phyloP scores from a whole-genome alignment of 2,329 filamentous ascomycete genomes.

The Talaromyces sp. region DNA sequence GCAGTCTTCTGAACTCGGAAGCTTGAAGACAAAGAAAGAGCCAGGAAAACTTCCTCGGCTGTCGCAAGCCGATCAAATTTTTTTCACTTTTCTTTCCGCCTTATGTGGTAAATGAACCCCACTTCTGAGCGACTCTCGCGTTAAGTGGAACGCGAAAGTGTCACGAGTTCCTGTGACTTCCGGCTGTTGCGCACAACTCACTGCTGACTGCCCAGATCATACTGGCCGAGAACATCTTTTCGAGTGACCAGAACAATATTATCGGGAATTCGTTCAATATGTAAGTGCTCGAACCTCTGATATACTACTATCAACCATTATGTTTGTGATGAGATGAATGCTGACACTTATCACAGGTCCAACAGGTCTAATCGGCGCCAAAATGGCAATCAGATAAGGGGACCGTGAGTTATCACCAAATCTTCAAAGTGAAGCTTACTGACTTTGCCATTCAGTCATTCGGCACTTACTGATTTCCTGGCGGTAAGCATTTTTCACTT shows the following conservation, averaged over 20 bases:
- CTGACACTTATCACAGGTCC: conserved; percentile 1
- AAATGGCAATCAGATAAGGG: conserved; percentile 34
- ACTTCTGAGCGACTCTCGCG: conserved; percentile 24
- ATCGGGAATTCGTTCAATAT: background rate
- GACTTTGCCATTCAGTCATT: conserved; percentile 45
- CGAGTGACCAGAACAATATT: background rate
- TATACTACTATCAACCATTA: background rate
- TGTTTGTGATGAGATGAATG: background rate
- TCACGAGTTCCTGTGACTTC: conserved; percentile 35
- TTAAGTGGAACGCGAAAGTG: conserved; percentile 43
- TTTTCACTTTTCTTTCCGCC: background rate
- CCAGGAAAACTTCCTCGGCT: background rate
- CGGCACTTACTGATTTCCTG: conserved; percentile 65
- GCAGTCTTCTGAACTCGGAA: background rate
- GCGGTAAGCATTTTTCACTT: conserved; percentile 46
- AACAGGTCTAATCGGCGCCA: conserved; percentile 30
- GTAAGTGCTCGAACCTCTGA: background rate
- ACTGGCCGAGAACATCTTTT: background rate
- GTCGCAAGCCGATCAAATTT: background rate
- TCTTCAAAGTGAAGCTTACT: background rate
- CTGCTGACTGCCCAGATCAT: background rate
- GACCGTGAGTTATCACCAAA: conserved; percentile 43
- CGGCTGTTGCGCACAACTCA: background rate
- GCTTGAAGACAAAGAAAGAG: background rate
- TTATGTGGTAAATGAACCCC: background rate